Conservation (phyloP, 169 alveolate genomes). For the Plasmodium vivax region DNA sequence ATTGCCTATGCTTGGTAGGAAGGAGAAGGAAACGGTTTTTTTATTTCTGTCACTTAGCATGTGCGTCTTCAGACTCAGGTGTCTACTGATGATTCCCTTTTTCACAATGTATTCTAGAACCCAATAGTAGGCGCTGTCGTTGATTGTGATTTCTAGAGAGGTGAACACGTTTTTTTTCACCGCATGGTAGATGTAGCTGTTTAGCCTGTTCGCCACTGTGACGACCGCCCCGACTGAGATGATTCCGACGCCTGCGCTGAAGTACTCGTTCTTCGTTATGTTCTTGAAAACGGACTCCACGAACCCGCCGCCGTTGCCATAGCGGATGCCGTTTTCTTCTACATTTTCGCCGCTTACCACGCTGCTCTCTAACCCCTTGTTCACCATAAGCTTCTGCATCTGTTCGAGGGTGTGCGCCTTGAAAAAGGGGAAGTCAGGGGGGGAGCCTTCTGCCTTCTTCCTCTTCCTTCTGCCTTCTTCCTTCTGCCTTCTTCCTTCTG, state of each 20-base stretch:
- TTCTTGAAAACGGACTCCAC: slow-evolving; percentile 59
- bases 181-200: slow-evolving; percentile 73
- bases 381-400: slow-evolving; percentile 52
- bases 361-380: slow-evolving; percentile 4
- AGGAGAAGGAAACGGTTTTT: slow-evolving; percentile 18
- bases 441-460: too few species aligned
- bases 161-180: slow-evolving; percentile 64
- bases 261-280: slow-evolving; percentile 73
- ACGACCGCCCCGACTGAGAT: slow-evolving; percentile 77
- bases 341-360: neutral
- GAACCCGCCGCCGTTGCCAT: neutral
- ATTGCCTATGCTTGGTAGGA: slow-evolving; percentile 73
- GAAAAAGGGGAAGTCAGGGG: neutral
- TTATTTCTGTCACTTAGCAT: slow-evolving; percentile 45
- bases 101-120: slow-evolving; percentile 82
- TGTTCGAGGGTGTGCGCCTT: neutral
- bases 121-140: slow-evolving; percentile 83
- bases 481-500: too few species aligned
- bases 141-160: slow-evolving; percentile 80
- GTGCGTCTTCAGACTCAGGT: slow-evolving; percentile 65
- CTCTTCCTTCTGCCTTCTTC: too few species aligned
- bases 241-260: slow-evolving; percentile 78
- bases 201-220: slow-evolving; percentile 59
- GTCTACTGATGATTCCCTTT: slow-evolving; percentile 77
- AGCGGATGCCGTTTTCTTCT: neutral